Base-by-base conservation (phyloP, 768 basidiomycete species). In the Auriscalpium orientale region DNA sequence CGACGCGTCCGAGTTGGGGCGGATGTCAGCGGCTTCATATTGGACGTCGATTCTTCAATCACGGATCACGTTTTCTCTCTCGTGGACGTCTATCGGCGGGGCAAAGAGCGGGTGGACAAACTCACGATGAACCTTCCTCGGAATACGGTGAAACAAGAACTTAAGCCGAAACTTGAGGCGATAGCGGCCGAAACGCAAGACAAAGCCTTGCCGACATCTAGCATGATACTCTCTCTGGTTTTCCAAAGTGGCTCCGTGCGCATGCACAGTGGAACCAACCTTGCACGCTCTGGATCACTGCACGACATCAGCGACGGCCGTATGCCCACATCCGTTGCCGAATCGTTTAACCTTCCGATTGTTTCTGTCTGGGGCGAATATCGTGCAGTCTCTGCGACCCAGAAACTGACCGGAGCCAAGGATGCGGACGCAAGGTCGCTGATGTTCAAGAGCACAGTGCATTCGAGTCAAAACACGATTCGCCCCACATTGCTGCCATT, bases 241-340 rank as follows among this genome's bases (percentile, higher is more conserved):
- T 98, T 98, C 69, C 76, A 81, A 56, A 95, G 91, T 59, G 95
- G 95, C 34, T 82, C 85, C 66, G 87, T 98, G 18, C 80, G 83
- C 51, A 75, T 93, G 46, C 84, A 88, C 64, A 84, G 79, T 58
- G 73, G 59, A 68, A 67, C n/a, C 74, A 69, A 45, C 62, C 71
- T 16, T 64, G 56, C 64, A 11, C 61, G 70, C 36, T 63, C 33
- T 3, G 48, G 51, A 49, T 57, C 54, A 28, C 55, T 54, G n/a
- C 60, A 70, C 61, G 79, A 82, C 48, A 70, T 71, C 34, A 70
- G 73, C n/a, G 83, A 82, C 54, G 81, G 81, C 43, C 76, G 79
- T 58, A 70, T 79, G n/a, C 71, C 76, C 16, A 74, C 75, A 28
- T 65, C 76, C 46, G 82, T 77, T 51, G 79, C 76, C 37, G 91